Evolutionary conservation across 768 basidiomycete species (phyloP), one percentile per base, ranked within the genome.

Genomic region (Holtermannia corniformis): DNA sequence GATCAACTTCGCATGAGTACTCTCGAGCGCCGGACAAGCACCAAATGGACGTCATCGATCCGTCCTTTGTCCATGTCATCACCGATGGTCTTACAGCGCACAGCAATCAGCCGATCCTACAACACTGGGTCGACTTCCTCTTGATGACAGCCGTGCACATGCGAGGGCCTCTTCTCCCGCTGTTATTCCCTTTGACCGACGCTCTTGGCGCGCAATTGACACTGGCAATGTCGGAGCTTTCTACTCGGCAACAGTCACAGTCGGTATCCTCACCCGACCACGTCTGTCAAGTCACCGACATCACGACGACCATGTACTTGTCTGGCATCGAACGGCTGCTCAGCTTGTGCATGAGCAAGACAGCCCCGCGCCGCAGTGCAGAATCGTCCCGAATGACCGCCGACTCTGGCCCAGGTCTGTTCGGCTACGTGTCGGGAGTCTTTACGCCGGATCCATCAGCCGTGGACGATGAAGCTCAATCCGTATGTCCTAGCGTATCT

Each of bases 61-160:
- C 80, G 0, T 40, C 42, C 13, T 43, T 78, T 89, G 41, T 85
- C 0, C 86, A 85, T 60, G 82, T 85, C 0, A 75, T 96, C 20
- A 76, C 85, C 16, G 87, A 93, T 64, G 93, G 87, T 2, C 81
- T 97, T 44, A 75, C 82, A 11, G 69, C 76, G 3, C 74, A 77
- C 10, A 72, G 78, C 25, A 95, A 93, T 72, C 81, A 83, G 24
- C 78, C 88, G 1, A 79, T 93, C 22, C 71, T 93, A 25, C 92
- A 95, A 64, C 88, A 95, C 62, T 97, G 93, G 93, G 77, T 97
- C 23, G 93, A 97, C 68, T 97, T 99, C 68, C 78, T 96, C 54
- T 78, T 93, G 50, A 87, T 87, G 82, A 87, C 89, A 0, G 75
- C 92, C 16, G 83, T 88, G 3, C 87, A 89, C 60, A 87, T 90